A percentile compares a stretch with the other conserved stretches of the same genome.
phyloP scores from a whole-genome alignment of 1,284 basidiomycete genomes.

The Mycena sp. region DNA sequence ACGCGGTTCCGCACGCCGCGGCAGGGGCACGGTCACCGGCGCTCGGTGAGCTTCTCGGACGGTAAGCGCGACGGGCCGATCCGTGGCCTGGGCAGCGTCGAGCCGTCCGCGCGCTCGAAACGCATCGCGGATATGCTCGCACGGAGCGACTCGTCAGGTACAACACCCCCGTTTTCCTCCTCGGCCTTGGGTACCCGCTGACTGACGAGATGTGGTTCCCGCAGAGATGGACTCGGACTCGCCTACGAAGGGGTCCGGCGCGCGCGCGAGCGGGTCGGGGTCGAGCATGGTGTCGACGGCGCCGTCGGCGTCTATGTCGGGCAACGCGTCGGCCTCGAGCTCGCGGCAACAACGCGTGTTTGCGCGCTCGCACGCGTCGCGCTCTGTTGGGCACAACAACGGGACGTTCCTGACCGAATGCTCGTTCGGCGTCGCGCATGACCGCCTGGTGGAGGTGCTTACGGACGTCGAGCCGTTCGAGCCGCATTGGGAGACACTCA shows the following conservation, averaged over 20 bases:
- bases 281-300: constrained; percentile 24
- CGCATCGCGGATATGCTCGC: constrained; percentile 84
- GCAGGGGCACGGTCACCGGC: constrained; percentile 56
- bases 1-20: constrained; percentile 61
- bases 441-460: constrained; percentile 90
- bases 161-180: not conserved
- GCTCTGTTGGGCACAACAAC: constrained; percentile 53
- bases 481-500: constrained; percentile 91
- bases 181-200: not conserved
- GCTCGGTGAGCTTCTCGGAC: constrained; percentile 95
- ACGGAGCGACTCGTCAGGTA: constrained; percentile 62
- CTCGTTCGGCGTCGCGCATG: constrained; percentile 93
- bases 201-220: not conserved
- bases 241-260: constrained; percentile 8
- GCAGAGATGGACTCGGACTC: constrained; percentile 30
- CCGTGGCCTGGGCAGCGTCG: constrained; percentile 60
- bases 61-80: constrained; percentile 89
- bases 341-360: constrained; percentile 54
- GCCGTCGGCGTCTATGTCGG: constrained; percentile 21
- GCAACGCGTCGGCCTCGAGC: constrained; percentile 2
- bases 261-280: constrained; percentile 21
- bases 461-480: constrained; percentile 97
- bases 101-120: constrained; percentile 78
- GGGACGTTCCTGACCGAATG: constrained; percentile 94
- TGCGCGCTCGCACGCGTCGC: constrained; percentile 56